A percentile compares a stretch with the other conserved stretches of the same genome.
Evolutionary conservation across 306 rosid species (phyloP).

Genomic region (Benincasa hispida): DNA sequence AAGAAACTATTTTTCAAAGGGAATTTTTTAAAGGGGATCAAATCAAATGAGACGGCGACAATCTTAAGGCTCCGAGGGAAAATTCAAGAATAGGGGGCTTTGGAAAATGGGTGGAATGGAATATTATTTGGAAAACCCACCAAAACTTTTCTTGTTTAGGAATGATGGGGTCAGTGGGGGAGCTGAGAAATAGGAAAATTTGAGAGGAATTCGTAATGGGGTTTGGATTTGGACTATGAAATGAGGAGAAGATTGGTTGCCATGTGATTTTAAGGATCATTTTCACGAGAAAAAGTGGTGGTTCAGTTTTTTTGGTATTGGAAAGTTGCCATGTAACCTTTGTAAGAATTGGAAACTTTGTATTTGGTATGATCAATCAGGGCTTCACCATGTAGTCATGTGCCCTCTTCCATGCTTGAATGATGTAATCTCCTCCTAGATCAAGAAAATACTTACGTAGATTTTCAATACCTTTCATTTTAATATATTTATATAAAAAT

Average conservation of each 20-base stretch:
- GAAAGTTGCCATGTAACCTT: background rate
- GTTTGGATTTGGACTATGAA: background rate
- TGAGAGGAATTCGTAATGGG: background rate
- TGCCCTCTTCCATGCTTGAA: background rate
- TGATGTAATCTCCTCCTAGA: background rate
- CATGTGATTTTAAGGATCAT: background rate
- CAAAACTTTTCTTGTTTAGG: background rate
- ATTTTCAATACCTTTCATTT: too few relatives aligned
- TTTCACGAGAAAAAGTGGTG: background rate
- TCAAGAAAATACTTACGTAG: background rate
- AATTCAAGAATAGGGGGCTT: background rate
- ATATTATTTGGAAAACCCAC: background rate
- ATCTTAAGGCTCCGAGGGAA: background rate
- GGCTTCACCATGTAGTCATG: background rate
- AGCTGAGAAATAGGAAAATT: background rate
- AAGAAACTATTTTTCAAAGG: background rate
- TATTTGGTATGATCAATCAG: background rate
- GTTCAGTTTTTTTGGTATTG: background rate
- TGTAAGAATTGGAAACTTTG: background rate
- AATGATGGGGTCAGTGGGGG: background rate
- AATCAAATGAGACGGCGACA: background rate
- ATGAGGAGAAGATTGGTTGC: background rate
- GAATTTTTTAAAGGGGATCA: background rate
- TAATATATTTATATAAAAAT: too few relatives aligned
- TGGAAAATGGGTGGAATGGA: background rate